Conservation (phyloP, 2,329 filamentous ascomycete genomes). For the Colletotrichum sp. region DNA sequence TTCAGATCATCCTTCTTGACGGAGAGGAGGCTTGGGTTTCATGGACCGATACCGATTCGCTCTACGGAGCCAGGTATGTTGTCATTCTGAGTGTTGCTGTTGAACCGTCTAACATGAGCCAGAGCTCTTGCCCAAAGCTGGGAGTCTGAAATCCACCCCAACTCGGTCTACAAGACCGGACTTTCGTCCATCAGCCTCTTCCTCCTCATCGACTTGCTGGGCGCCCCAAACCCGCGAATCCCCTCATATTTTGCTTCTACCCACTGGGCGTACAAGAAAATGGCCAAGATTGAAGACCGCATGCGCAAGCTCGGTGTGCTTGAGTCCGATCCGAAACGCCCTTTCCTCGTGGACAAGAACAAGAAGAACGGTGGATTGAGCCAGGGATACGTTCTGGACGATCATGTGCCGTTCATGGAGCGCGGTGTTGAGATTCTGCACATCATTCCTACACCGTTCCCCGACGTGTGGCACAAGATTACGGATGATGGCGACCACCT, state of each 20-base stretch:
- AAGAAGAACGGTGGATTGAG: constrained; percentile 54
- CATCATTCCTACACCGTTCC: constrained; percentile 85
- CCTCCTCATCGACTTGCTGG: constrained; percentile 89
- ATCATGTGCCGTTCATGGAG: constrained; percentile 89
- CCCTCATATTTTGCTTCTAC: constrained; percentile 90
- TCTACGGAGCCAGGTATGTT: constrained; percentile 82
- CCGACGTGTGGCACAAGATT: constrained; percentile 84
- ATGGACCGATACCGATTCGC: constrained; percentile 83
- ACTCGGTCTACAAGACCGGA: constrained; percentile 77
- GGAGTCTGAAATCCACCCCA: constrained; percentile 73
- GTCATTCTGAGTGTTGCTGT: neutral
- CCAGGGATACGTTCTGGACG: constrained; percentile 72
- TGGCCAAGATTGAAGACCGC: constrained; percentile 77
- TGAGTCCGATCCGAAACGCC: constrained; percentile 58
- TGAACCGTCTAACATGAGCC: neutral
- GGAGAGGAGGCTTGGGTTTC: constrained; percentile 89
- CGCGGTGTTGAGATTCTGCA: constrained; percentile 89
- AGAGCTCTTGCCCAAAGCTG: constrained; percentile 80
- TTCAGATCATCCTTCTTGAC: constrained; percentile 90
- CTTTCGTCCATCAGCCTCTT: constrained; percentile 86
- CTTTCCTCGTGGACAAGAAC: constrained; percentile 70
- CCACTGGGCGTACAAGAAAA: constrained; percentile 87
- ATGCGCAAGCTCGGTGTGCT: constrained; percentile 72
- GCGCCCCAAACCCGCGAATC: constrained; percentile 69
- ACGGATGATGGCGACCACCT: constrained; percentile 85